These are phyloP conservation scores for Cryomyces antarcticus DNA, from an alignment of 495 filamentous ascomycete genomes.

Conservation along the genomic window DNA sequence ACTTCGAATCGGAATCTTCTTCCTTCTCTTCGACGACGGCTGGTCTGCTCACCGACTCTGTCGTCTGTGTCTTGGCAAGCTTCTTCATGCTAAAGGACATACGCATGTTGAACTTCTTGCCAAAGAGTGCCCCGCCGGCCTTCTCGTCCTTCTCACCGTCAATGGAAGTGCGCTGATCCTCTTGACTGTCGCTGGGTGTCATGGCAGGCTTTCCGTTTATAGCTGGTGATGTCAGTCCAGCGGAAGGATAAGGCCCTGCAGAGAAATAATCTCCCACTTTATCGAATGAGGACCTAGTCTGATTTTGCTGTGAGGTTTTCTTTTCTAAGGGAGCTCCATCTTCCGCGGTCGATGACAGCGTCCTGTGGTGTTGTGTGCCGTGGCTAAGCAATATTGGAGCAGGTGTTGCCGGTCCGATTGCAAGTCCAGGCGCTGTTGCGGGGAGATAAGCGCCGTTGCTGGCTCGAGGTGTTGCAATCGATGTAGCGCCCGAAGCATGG, in stretches of 20 bases:
- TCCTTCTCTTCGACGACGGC: constrained; percentile 59
- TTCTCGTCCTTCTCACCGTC: constrained; percentile 56
- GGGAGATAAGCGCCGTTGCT: constrained; percentile 35
- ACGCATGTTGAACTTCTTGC: constrained; percentile 70
- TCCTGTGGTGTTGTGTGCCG: constrained; percentile 14
- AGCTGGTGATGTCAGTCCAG: constrained; percentile 1
- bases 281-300: constrained; percentile 25
- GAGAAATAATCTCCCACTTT: constrained; percentile 49
- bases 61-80: constrained; percentile 50
- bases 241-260: constrained; percentile 11
- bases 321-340: constrained; percentile 26
- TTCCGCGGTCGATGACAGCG: constrained; percentile 28
- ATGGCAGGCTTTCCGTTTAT: constrained; percentile 6
- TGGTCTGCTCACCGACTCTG: constrained; percentile 48
- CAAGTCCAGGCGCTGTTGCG: constrained; percentile 50
- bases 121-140: constrained; percentile 47
- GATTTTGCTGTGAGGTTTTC: constrained; percentile 23
- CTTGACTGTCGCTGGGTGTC: constrained; percentile 1
- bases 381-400: constrained; percentile 9
- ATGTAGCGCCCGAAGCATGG: constrained; percentile 28
- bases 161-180: constrained; percentile 18
- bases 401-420: constrained; percentile 66
- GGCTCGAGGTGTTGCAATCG: constrained; percentile 40
- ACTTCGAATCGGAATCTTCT: constrained; percentile 49
- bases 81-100: constrained; percentile 69